Evolutionary conservation across 768 basidiomycete species (phyloP).

Genomic region (Auricularia sp.): DNA sequence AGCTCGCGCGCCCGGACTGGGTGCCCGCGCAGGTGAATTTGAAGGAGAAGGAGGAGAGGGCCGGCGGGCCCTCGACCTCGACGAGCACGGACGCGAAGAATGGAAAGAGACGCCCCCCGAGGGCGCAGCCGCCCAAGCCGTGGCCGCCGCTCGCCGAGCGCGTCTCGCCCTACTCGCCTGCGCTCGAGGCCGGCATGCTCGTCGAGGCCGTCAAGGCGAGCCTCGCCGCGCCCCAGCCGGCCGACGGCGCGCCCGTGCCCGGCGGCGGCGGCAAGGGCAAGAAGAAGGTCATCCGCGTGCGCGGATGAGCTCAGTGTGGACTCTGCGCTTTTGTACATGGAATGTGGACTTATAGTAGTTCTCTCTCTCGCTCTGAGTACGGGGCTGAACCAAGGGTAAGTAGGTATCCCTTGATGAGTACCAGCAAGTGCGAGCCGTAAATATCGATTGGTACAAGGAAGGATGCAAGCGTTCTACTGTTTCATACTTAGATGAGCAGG

Average conservation of each 20-base stretch:
- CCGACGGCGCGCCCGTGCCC: conserved; percentile 28
- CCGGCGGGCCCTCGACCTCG: conserved; percentile 17
- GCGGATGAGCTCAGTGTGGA: conserved; percentile 28
- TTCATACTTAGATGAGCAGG: no score
- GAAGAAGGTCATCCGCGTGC: conserved; percentile 67
- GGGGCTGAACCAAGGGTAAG: no score
- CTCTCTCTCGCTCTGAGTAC: no score
- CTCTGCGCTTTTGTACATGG: no score
- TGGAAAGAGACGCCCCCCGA: conserved; percentile 28
- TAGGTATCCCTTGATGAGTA: no score
- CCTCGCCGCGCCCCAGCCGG: conserved; percentile 51
- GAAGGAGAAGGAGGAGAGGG: neutral
- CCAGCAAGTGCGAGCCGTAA: no score
- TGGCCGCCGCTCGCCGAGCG: conserved; percentile 62
- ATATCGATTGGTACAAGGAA: no score
- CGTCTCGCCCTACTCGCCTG: conserved; percentile 72
- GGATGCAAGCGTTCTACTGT: no score
- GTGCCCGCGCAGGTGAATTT: conserved; percentile 26
- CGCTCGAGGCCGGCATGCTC: conserved; percentile 64
- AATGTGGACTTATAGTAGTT: no score
- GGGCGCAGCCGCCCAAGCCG: conserved; percentile 70
- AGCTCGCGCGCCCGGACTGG: conserved; percentile 54
- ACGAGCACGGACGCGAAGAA: conserved; percentile 12
- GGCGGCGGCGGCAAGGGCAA: conserved; percentile 53
- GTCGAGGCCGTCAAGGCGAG: conserved; percentile 81